Conservation (phyloP, 1,139 yeast species). For the Arxiozyma telluris region DNA sequence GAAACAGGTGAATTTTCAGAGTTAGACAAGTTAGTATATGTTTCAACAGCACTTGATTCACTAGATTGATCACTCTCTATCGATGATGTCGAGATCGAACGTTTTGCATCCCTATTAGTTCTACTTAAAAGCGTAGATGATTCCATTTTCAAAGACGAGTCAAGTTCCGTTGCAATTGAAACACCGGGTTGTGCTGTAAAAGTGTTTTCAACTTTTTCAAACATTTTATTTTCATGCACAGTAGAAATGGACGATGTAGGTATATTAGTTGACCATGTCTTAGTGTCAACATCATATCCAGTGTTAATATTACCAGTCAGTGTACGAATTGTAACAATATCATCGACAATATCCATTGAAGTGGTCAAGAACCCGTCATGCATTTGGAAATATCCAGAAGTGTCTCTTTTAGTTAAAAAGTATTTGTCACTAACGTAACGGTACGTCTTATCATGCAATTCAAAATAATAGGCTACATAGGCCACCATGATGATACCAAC, state of each 20-base stretch:
- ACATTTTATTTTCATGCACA: background rate
- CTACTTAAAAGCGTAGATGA: background rate
- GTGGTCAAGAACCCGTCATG: constrained; percentile 17
- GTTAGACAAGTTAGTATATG: background rate
- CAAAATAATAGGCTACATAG: constrained; percentile 35
- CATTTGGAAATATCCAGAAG: constrained; percentile 32
- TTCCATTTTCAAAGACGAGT: background rate
- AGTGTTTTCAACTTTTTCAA: background rate
- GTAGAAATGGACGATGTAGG: background rate
- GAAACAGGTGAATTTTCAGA: background rate
- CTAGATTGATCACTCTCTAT: background rate
- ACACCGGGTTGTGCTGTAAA: background rate
- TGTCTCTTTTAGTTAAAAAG: constrained; percentile 26
- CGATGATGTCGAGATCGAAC: background rate
- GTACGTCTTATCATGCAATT: constrained; percentile 32
- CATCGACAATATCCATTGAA: constrained; percentile 16
- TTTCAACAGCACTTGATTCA: background rate
- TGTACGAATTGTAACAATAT: constrained; percentile 14
- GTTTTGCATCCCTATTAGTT: background rate
- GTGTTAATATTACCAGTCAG: constrained; percentile 10
- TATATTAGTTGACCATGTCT: background rate
- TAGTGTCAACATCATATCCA: background rate
- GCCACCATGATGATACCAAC: constrained; percentile 33
- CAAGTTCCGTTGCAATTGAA: too few relatives aligned
- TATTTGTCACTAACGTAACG: constrained; percentile 14